Base-by-base conservation (phyloP, 441 rosid genomes). In the Populus hybrid region DNA sequence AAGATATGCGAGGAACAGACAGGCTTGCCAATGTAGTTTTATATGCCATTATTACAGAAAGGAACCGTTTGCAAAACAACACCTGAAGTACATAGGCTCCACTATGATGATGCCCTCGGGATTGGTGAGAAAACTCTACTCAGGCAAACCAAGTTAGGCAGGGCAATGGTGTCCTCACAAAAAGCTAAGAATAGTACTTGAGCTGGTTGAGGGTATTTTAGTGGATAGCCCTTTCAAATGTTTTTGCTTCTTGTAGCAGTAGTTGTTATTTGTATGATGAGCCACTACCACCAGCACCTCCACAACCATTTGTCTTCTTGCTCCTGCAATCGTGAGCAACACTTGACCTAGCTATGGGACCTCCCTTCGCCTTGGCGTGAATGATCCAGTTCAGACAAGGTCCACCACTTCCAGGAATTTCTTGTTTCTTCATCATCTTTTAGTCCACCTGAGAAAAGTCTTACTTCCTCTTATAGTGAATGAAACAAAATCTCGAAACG, bases 281-380 rank as follows among this genome's bases (percentile, higher is more conserved):
- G 74, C 84, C 93, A 87, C 87, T 87, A 90, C 66, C 78, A 90
- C 69, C 86, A 87, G 83, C 87, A 78, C 77, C 85, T 75, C 93
- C 91, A 89, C 91, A 87, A 84, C 59, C 74, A 64, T 68, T 83
- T 86, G 87, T 88, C 87, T 82, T 77, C 78, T 81, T 85, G 77
- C 76, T 82, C 71, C 80, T 79, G 69, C 68, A 78, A 72, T 75
- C 77, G 80, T 84, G 74, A 72, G 79, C 86, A 73, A 75, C 75
- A 77, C 73, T 75, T 70, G 79, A 75, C 83, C 80, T 45, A 33
- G 64, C 50, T 28, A 79, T 77, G 81, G 85, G 85, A 71, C 81
- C 79, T 76, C 4, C 11, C 42, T 73, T 64, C 45, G 5, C 21
- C 14, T 28, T 26, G 61, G 63, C 79, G 72, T 59, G 31, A 79